phyloP scores from a whole-genome alignment of 306 rosid genomes.

The Purshia tridentata region DNA sequence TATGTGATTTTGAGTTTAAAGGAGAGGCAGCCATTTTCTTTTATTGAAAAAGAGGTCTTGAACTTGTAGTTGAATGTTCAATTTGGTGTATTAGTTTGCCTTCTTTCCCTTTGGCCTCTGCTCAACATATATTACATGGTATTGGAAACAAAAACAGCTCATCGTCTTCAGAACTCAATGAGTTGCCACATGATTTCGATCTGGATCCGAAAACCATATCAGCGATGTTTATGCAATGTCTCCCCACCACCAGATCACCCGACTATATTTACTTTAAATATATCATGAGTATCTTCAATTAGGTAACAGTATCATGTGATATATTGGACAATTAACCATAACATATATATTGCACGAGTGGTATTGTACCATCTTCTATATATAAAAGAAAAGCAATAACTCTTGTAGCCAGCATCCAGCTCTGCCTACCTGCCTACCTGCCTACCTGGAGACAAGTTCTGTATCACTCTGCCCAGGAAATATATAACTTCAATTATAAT shows the following conservation, averaged over 20 bases:
- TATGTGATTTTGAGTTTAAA: neutral
- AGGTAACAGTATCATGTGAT: neutral
- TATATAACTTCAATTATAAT: neutral
- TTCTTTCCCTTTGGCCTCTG: neutral
- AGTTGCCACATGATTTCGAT: neutral
- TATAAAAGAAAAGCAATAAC: neutral
- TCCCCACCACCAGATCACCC: slow-evolving; percentile 20
- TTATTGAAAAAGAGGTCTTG: neutral
- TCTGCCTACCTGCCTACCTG: no score
- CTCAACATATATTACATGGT: slow-evolving; percentile 1
- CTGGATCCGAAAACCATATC: slow-evolving; percentile 4
- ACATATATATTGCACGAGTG: neutral
- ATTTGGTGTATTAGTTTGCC: neutral
- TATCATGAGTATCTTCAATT: neutral
- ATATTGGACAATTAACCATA: no score
- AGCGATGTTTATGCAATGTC: slow-evolving; percentile 28
- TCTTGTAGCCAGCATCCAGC: slow-evolving; percentile 4
- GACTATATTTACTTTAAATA: neutral
- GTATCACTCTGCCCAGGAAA: neutral
- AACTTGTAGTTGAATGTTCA: neutral
- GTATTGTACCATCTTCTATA: neutral
- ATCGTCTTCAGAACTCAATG: slow-evolving; percentile 1
- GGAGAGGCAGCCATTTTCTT: slow-evolving; percentile 12
- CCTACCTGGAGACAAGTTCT: neutral
- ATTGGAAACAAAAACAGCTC: neutral